Conservation (phyloP, 305 asterid genomes). For the Ajuga reptans region DNA sequence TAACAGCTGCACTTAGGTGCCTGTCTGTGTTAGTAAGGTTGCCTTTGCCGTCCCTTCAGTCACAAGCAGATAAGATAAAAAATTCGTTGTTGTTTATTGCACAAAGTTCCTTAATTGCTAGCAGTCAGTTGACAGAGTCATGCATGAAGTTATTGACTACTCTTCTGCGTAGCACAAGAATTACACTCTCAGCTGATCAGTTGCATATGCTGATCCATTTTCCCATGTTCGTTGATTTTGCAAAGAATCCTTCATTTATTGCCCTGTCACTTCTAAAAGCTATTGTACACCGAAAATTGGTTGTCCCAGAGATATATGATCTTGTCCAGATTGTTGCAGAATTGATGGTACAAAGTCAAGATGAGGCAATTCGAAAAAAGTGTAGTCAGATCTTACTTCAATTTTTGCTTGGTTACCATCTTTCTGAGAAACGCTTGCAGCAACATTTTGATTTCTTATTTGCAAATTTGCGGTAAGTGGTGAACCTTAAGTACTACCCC, state of each 20-base stretch:
- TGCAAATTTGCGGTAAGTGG: conserved; percentile 56
- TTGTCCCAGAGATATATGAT: conserved; percentile 79
- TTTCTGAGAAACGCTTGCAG: conserved; percentile 65
- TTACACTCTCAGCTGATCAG: conserved; percentile 71
- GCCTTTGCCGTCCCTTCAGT: conserved; percentile 73
- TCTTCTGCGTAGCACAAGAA: conserved; percentile 58
- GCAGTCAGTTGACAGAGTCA: conserved; percentile 67
- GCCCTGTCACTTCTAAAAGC: conserved; percentile 89
- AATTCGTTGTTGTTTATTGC: conserved; percentile 67
- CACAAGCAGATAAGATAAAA: conserved; percentile 64
- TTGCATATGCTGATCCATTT: conserved; percentile 75
- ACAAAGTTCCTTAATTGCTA: conserved; percentile 55
- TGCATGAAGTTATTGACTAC: conserved; percentile 66
- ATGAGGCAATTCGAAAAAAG: conserved; percentile 72
- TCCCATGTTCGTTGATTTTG: conserved; percentile 83
- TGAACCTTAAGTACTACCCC: conserved; percentile 4
- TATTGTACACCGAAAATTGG: conserved; percentile 62
- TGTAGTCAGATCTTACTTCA: conserved; percentile 78
- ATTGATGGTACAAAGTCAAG: conserved; percentile 81
- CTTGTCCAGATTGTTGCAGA: conserved; percentile 63
- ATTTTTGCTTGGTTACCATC: conserved; percentile 67
- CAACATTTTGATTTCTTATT: conserved; percentile 75
- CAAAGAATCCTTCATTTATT: conserved; percentile 63
- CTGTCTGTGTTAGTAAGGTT: conserved; percentile 57
- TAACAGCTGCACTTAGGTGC: conserved; percentile 64